Evolutionary conservation across 2,329 filamentous ascomycete genomes (phyloP).

Genomic region (Coleophoma eucalyptorum): DNA sequence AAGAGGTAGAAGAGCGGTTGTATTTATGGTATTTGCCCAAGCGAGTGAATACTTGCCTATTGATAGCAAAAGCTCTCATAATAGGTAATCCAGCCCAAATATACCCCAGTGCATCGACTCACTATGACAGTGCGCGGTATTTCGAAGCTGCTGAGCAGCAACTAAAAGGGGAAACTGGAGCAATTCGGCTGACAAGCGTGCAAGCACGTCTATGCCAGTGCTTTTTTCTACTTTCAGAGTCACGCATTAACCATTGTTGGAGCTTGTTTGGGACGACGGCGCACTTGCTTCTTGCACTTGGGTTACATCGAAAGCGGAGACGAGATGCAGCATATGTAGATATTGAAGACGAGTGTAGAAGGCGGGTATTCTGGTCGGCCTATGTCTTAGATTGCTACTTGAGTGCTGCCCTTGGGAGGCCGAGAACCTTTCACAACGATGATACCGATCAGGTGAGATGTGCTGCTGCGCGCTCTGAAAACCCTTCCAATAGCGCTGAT

Average conservation of each 20-base stretch:
- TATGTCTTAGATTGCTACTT: conserved; percentile 64
- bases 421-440: conserved; percentile 58
- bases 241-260: conserved; percentile 31
- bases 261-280: conserved; percentile 29
- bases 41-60: conserved; percentile 32
- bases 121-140: conserved; percentile 16
- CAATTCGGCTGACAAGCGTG: conserved; percentile 29
- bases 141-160: conserved; percentile 25
- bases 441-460: conserved; percentile 51
- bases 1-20: conserved; percentile 30
- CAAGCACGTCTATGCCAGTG: conserved; percentile 36
- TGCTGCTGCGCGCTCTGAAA: no score
- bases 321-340: conserved; percentile 31
- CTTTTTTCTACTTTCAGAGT: conserved; percentile 28
- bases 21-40: conserved; percentile 49
- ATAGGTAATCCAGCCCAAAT: no score
- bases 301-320: conserved; percentile 21
- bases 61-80: no score
- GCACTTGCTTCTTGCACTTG: conserved; percentile 28
- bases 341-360: conserved; percentile 38
- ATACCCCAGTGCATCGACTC: no score
- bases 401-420: conserved; percentile 57
- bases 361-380: conserved; percentile 60
- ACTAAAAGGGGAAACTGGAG: conserved; percentile 27
- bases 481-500: no score